These are phyloP conservation scores for Ulmus americana DNA, from an alignment of 331 rosid species.

Conservation along the genomic window DNA sequence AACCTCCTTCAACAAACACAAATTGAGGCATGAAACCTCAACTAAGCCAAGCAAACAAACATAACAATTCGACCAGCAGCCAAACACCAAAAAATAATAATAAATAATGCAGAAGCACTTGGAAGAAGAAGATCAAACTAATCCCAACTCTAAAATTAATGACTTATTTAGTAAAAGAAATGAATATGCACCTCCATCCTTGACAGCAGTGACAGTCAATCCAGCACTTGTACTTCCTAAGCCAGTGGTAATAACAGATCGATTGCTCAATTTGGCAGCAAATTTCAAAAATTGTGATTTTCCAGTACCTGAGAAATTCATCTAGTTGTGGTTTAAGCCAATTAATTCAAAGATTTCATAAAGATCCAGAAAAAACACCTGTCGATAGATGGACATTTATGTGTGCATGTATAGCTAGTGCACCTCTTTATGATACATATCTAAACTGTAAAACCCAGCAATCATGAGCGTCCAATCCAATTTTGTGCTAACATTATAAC, in stretches of 20 bases:
- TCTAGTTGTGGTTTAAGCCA: background rate
- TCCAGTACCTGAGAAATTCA: slow-evolving; percentile 62
- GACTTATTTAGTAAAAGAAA: background rate
- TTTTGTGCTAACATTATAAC: no score
- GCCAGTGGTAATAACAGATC: slow-evolving; percentile 93
- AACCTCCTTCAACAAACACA: no score
- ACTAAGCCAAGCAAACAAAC: no score
- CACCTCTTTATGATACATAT: background rate
- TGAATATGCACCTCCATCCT: slow-evolving; percentile 66
- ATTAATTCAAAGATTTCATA: background rate
- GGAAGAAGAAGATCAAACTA: background rate
- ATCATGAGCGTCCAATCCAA: background rate
- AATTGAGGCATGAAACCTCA: no score
- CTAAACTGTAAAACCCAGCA: background rate
- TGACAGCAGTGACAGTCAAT: slow-evolving; percentile 90
- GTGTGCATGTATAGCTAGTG: background rate
- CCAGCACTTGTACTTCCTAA: slow-evolving; percentile 98
- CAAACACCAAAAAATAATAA: no score
- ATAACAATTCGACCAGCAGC: no score
- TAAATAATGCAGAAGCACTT: no score
- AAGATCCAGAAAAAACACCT: background rate
- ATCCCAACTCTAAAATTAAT: background rate
- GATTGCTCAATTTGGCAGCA: slow-evolving; percentile 83
- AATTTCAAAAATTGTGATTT: slow-evolving; percentile 92
- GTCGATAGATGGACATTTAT: background rate